Conservation (phyloP, 768 basidiomycete genomes). For the Suillus ampliporus region DNA sequence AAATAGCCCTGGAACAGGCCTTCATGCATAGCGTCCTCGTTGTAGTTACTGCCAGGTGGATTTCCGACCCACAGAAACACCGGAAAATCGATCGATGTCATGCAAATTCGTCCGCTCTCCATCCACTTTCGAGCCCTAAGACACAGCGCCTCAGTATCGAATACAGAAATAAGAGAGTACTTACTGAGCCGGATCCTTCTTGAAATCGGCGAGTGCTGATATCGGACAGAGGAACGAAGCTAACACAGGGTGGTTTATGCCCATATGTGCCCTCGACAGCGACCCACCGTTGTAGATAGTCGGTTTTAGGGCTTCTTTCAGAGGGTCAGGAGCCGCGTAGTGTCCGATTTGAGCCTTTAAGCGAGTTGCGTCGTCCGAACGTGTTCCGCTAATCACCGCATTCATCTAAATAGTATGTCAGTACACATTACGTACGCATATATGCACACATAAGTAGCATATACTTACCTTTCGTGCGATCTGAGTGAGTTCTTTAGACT, state of each 20-base stretch:
- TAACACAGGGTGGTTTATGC: conserved; percentile 13
- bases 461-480: background rate
- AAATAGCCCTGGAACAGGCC: conserved; percentile 13
- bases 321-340: conserved; percentile 7
- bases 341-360: background rate
- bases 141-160: background rate
- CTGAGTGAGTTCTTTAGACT: background rate
- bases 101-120: conserved; percentile 6
- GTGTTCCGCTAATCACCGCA: background rate
- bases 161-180: background rate
- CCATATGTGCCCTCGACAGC: background rate
- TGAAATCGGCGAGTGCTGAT: background rate
- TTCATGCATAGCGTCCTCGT: background rate
- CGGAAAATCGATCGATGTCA: background rate
- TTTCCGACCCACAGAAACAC: conserved; percentile 14
- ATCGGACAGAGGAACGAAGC: conserved; percentile 7
- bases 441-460: background rate
- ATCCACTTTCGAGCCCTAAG: conserved; percentile 10
- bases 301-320: background rate
- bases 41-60: background rate
- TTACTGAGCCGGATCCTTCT: background rate
- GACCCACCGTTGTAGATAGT: conserved; percentile 3
- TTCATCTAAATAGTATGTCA: background rate
- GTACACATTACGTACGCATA: background rate
- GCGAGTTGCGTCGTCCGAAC: background rate